Evolutionary conservation across 805 yeast species (phyloP).

Genomic region (Lachancea sp.): DNA sequence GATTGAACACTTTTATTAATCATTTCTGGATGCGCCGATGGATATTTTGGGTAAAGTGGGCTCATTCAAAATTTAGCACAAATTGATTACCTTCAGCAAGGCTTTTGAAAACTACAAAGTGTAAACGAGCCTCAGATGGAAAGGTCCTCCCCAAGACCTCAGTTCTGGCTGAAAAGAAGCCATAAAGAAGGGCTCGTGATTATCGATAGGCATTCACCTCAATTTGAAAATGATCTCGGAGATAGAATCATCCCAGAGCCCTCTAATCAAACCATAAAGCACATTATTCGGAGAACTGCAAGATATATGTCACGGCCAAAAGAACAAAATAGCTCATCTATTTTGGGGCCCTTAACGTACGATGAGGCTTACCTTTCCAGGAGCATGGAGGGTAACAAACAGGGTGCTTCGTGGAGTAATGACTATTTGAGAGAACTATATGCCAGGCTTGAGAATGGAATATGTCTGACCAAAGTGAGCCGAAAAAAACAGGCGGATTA

Average conservation of each 20-base stretch:
- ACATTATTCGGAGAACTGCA: constrained; percentile 16
- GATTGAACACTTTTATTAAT: too few relatives aligned
- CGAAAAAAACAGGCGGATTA: constrained; percentile 25
- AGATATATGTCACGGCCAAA: constrained; percentile 9
- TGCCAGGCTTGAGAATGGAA: constrained; percentile 14
- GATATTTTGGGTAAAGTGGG: background rate
- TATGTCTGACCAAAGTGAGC: constrained; percentile 25
- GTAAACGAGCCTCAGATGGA: background rate
- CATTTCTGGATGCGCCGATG: background rate
- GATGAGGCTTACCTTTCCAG: constrained; percentile 13
- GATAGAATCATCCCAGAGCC: background rate
- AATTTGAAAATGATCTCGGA: background rate
- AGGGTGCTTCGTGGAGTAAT: background rate
- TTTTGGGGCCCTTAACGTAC: constrained; percentile 25
- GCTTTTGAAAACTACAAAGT: background rate
- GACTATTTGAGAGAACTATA: background rate
- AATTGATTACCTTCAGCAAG: background rate
- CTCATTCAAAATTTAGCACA: background rate
- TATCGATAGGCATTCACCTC: background rate
- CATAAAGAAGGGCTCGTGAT: constrained; percentile 1
- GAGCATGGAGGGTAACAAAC: background rate
- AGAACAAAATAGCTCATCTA: background rate
- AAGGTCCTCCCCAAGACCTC: background rate
- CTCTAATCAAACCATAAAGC: constrained; percentile 13
- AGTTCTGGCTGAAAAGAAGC: constrained; percentile 1